A percentile compares a stretch with the other conserved stretches of the same genome.
Conservation (phyloP, 208 protist species). For the Leishmania guyanensis region DNA sequence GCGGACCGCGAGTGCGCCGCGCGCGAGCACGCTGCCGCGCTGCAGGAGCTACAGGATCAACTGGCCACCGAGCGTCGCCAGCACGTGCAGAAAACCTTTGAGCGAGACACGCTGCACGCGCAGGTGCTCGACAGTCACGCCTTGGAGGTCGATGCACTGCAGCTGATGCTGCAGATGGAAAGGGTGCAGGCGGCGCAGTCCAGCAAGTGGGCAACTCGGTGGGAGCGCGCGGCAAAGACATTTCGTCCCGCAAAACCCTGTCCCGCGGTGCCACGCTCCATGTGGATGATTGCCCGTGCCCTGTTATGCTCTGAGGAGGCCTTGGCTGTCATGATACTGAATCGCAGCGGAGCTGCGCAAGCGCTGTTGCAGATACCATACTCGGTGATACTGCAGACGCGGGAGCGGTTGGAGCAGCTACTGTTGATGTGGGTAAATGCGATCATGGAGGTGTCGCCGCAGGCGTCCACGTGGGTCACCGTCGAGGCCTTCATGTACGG, state of each 20-base stretch:
- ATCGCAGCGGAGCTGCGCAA: constrained; percentile 8
- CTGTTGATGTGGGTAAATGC: constrained; percentile 78
- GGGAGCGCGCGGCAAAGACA: constrained; percentile 83
- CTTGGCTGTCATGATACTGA: constrained; percentile 24
- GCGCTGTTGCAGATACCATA: constrained; percentile 25
- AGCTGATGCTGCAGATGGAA: constrained; percentile 43
- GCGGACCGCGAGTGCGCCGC: constrained; percentile 9
- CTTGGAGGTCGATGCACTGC: constrained; percentile 55
- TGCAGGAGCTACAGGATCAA: constrained; percentile 26
- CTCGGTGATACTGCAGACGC: constrained; percentile 23
- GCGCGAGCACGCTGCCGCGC: constrained; percentile 12
- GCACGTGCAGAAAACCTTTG: constrained; percentile 23
- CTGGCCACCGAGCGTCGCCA: constrained; percentile 16
- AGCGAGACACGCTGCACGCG: constrained; percentile 53
- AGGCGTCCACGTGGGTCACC: constrained; percentile 34
- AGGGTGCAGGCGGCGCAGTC: constrained; percentile 25
- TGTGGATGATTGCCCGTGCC: constrained; percentile 32
- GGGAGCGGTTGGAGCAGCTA: constrained; percentile 47
- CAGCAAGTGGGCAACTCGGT: constrained; percentile 48
- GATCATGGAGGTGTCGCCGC: constrained; percentile 57
- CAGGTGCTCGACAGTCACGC: constrained; percentile 73
- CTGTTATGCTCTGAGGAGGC: constrained; percentile 55
- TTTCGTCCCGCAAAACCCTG: constrained; percentile 48
- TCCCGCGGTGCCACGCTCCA: constrained; percentile 32
- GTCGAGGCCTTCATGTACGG: constrained; percentile 23